Evolutionary conservation across 2,329 filamentous ascomycete species (phyloP).

Genomic region (Xylaria hypoxylon): DNA sequence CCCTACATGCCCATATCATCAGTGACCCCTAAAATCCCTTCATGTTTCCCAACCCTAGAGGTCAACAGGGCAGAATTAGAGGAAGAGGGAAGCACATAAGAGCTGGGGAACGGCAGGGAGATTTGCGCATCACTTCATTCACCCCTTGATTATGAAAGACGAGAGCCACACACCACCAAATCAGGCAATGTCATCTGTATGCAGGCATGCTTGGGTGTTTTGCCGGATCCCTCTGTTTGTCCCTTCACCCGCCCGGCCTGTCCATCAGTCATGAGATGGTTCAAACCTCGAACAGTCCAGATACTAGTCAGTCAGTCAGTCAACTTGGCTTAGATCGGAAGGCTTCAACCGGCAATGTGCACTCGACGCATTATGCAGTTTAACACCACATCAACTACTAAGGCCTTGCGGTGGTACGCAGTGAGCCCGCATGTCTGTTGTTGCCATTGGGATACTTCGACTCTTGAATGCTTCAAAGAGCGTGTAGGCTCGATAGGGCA

Average conservation of each 20-base stretch:
- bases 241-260: slow-evolving; percentile 28
- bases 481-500: slow-evolving; percentile 35
- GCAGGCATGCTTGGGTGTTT: slow-evolving; percentile 26
- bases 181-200: slow-evolving; percentile 36
- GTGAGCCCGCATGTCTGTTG: slow-evolving; percentile 30
- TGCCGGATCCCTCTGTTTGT: slow-evolving; percentile 19
- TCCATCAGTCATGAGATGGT: slow-evolving; percentile 30
- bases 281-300: slow-evolving; percentile 31
- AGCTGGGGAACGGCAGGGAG: slow-evolving; percentile 22
- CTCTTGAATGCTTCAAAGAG: slow-evolving; percentile 33
- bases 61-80: slow-evolving; percentile 29
- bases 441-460: slow-evolving; percentile 11
- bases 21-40: slow-evolving; percentile 35
- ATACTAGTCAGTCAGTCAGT: slow-evolving; percentile 41
- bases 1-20: slow-evolving; percentile 32
- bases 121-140: slow-evolving; percentile 28
- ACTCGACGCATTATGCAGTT: slow-evolving; percentile 30
- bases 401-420: slow-evolving; percentile 31
- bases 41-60: slow-evolving; percentile 32
- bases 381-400: slow-evolving; percentile 30
- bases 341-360: slow-evolving; percentile 33
- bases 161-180: slow-evolving; percentile 22
- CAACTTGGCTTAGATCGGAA: slow-evolving; percentile 38
- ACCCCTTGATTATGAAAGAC: slow-evolving; percentile 33
- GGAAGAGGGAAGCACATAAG: slow-evolving; percentile 24